Base-by-base conservation (phyloP, 495 filamentous ascomycete species). In the Clohesyomyces aquaticus region DNA sequence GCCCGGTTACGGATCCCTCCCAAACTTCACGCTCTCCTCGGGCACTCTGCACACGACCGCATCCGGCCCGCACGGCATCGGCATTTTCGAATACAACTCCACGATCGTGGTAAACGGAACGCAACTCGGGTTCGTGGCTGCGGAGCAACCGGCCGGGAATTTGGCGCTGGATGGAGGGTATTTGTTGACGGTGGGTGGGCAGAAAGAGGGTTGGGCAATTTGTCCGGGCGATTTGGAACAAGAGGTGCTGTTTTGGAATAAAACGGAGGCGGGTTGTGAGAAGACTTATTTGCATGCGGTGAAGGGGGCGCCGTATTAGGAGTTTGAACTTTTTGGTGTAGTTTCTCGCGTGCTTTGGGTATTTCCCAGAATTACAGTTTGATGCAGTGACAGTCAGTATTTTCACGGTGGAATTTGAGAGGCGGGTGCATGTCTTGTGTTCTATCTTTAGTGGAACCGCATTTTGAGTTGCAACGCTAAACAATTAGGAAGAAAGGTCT, bases 281-380 rank as follows among this genome's bases (percentile, higher is more conserved):
- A 59, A 47, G 21, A 74, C 72, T 1, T 72, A 63, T 42, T 49
- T 74, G 19, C 72, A 74, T 26, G 72, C 69, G 2, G 72, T 74
- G 11, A 35, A 27, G 35, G 41, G 48, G 28, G 52, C 72, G 53
- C 72, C 72, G 48, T 74, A 74, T 62, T 70, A 46, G 51, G n/a
- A n/a, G n/a, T n/a, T n/a, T n/a, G n/a, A n/a, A n/a, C n/a, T n/a
- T n/a, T n/a, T n/a, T n/a, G n/a, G n/a, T n/a, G n/a, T n/a, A n/a
- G n/a, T n/a, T n/a, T n/a, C n/a, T n/a, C n/a, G n/a, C n/a, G n/a
- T n/a, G n/a, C n/a, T n/a, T n/a, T n/a, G n/a, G n/a, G n/a, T n/a
- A n/a, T n/a, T n/a, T n/a, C n/a, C n/a, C n/a, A n/a, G n/a, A n/a
- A n/a, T n/a, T n/a, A n/a, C n/a, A n/a, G n/a, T n/a, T n/a, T n/a